Conservation (phyloP, 192 early-diverging fungal species). For the Backusella psychrophila region DNA sequence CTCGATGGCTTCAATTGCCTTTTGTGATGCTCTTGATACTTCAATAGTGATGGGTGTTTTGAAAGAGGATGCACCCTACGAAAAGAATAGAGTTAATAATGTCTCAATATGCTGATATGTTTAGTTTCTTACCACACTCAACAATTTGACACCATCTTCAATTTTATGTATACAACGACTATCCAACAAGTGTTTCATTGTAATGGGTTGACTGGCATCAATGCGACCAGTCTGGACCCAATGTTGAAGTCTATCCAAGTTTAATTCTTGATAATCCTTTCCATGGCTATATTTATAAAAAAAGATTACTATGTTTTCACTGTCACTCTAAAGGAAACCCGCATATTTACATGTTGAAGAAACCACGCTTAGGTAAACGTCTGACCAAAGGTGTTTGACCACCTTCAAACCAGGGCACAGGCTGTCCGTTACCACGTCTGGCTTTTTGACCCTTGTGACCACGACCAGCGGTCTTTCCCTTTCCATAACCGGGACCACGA, state of each 20-base stretch:
- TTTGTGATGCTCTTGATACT: conserved; percentile 75
- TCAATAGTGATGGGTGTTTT: conserved; percentile 78
- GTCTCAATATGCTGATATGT: background rate
- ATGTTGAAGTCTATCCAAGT: conserved; percentile 88
- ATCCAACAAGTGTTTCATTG: conserved; percentile 72
- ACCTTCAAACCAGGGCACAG: conserved; percentile 86
- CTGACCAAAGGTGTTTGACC: conserved; percentile 86
- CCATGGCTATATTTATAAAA: conserved; percentile 38
- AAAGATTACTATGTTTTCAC: background rate
- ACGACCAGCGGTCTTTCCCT: conserved; percentile 86
- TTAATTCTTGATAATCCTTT: conserved; percentile 68
- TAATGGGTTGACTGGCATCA: conserved; percentile 77
- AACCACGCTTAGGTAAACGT: conserved; percentile 86
- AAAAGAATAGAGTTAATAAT: background rate
- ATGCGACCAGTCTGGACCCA: conserved; percentile 86
- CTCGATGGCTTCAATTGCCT: conserved; percentile 82
- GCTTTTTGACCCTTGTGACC: conserved; percentile 92
- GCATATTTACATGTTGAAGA: conserved; percentile 58
- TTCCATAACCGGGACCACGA: conserved; percentile 82
- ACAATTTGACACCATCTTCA: conserved; percentile 84
- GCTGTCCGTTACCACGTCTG: conserved; percentile 71
- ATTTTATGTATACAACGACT: conserved; percentile 67
- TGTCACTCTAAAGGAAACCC: too few relatives aligned
- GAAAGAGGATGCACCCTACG: conserved; percentile 75
- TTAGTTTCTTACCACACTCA: conserved; percentile 53